Evolutionary conservation across 2,329 filamentous ascomycete genomes (phyloP).

Genomic region (Chaetomium olivaceum): DNA sequence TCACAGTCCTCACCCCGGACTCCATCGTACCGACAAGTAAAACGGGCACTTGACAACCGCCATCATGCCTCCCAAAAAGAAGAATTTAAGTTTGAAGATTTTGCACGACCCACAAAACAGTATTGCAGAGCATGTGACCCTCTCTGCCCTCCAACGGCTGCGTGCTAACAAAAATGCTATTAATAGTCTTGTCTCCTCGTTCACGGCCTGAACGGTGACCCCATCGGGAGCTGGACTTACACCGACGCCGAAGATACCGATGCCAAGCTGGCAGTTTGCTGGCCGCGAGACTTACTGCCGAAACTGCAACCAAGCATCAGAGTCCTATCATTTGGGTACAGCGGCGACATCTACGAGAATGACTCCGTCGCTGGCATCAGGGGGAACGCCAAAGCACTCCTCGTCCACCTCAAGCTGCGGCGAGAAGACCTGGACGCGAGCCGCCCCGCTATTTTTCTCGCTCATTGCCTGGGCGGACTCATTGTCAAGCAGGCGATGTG

Average conservation of each 20-base stretch:
- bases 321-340: constrained; percentile 11
- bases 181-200: constrained; percentile 11
- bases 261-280: not conserved
- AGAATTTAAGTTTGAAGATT: not conserved
- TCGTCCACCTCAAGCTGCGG: not conserved
- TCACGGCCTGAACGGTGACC: constrained; percentile 14
- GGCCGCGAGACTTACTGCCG: constrained; percentile 10
- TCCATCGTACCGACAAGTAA: too few relatives aligned
- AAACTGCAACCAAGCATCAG: not conserved
- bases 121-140: not conserved
- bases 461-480: constrained; percentile 12
- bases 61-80: not conserved
- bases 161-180: not conserved
- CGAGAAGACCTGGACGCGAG: not conserved
- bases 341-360: constrained; percentile 13
- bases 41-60: not conserved
- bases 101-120: not conserved
- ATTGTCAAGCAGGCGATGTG: constrained; percentile 13
- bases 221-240: constrained; percentile 8
- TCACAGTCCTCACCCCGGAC: not conserved
- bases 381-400: constrained; percentile 1
- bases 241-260: not conserved
- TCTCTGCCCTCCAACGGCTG: not conserved
- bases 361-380: constrained; percentile 5
- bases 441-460: constrained; percentile 12